phyloP scores from a whole-genome alignment of 805 yeast genomes.

The Ogataea allantospora region DNA sequence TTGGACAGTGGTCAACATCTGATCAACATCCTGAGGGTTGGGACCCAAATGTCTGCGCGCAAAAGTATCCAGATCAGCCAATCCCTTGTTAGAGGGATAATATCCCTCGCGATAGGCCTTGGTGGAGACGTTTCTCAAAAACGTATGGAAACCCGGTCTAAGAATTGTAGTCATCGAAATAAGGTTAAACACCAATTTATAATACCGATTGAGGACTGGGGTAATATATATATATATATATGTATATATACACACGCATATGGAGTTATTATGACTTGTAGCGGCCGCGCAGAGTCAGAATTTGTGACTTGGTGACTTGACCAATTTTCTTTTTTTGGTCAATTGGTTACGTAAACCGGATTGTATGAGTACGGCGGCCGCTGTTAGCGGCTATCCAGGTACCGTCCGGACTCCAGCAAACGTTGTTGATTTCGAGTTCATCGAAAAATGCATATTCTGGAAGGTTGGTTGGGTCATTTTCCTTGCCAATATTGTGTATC shows the following conservation, averaged over 20 bases:
- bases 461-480: conserved; percentile 25
- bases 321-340: not conserved
- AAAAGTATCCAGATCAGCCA: conserved; percentile 65
- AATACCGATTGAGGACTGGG: not conserved
- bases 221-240: conserved; percentile 9
- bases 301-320: conserved; percentile 7
- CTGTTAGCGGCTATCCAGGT: conserved; percentile 78
- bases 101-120: conserved; percentile 50
- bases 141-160: not conserved
- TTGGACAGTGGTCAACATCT: conserved; percentile 68
- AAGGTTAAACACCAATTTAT: conserved; percentile 1
- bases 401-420: conserved; percentile 69
- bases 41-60: conserved; percentile 92
- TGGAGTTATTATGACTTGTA: conserved; percentile 7
- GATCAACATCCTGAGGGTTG: conserved; percentile 53
- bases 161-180: conserved; percentile 1
- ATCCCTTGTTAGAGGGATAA: conserved; percentile 36
- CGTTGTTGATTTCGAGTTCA: conserved; percentile 70
- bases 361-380: conserved; percentile 69
- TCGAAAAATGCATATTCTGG: conserved; percentile 50
- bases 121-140: conserved; percentile 16
- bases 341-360: conserved; percentile 24
- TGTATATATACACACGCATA: too few species aligned
- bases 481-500: conserved; percentile 54
- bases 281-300: conserved; percentile 3